phyloP scores from a whole-genome alignment of 2,329 filamentous ascomycete species.

The Sclerotinia borealis region DNA sequence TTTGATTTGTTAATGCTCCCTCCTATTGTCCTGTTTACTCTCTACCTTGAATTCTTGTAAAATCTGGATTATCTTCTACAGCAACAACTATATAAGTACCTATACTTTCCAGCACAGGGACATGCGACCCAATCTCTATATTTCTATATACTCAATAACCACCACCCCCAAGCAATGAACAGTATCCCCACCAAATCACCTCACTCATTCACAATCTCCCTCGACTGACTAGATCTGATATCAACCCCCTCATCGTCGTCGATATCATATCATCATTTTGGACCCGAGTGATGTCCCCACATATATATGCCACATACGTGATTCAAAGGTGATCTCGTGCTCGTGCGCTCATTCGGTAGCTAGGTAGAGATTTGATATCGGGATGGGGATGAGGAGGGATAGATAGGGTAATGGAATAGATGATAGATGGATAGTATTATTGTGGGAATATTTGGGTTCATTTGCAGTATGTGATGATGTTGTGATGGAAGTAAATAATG shows the following conservation, averaged over 20 bases:
- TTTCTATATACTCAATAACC: neutral
- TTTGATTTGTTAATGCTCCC: too few relatives aligned
- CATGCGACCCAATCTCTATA: too few relatives aligned
- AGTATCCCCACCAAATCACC: neutral
- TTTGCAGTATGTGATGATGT: too few relatives aligned
- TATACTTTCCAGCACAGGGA: neutral
- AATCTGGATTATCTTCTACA: neutral
- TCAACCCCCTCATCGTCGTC: too few relatives aligned
- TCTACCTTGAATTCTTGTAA: neutral
- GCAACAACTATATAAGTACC: neutral
- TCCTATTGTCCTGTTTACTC: neutral
- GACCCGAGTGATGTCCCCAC: neutral
- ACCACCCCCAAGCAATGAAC: neutral
- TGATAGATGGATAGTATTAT: too few relatives aligned
- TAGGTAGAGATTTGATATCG: neutral
- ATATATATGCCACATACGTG: neutral
- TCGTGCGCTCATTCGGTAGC: neutral
- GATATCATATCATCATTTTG: neutral
- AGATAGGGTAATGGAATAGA: neutral
- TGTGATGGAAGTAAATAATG: neutral
- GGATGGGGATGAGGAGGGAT: neutral
- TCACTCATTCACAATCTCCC: neutral
- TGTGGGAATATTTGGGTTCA: too few relatives aligned
- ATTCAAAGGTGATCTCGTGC: slow-evolving; percentile 1
- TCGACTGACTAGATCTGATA: neutral